phyloP scores from a whole-genome alignment of 2,329 filamentous ascomycete species.

The Fonsecaea multimorphosa region DNA sequence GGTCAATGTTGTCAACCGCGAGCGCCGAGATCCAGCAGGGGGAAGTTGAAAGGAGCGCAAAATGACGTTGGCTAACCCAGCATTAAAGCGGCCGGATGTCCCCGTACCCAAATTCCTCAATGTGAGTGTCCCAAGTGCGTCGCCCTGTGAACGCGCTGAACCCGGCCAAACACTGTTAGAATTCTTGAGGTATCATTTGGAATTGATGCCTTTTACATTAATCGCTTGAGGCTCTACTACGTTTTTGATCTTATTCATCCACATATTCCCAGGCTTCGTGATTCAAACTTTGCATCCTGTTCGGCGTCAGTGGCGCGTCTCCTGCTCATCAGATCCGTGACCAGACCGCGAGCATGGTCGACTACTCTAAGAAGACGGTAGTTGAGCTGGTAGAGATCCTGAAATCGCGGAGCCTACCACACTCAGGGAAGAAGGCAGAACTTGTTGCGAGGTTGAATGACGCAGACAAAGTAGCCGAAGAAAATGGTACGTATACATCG shows the following conservation, averaged over 20 bases:
- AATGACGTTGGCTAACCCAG: neutral
- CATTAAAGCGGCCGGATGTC: neutral
- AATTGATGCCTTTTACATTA: neutral
- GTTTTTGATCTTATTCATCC: neutral
- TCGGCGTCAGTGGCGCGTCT: constrained; percentile 29
- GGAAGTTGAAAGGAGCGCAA: neutral
- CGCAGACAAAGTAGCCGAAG: constrained; percentile 45
- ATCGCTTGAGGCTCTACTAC: neutral
- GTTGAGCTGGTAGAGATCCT: constrained; percentile 57
- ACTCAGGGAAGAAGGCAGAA: constrained; percentile 58
- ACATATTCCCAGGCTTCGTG: neutral
- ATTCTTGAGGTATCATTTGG: neutral
- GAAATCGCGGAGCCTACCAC: constrained; percentile 54
- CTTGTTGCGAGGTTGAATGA: constrained; percentile 55
- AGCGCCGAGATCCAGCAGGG: neutral
- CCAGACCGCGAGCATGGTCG: constrained; percentile 39
- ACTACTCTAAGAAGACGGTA: constrained; percentile 59
- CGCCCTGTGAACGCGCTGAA: neutral
- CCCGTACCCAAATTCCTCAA: neutral
- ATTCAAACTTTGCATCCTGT: neutral
- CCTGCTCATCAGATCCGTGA: neutral
- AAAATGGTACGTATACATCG: constrained; percentile 28
- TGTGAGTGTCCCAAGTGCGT: neutral
- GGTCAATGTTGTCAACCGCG: too few species aligned
- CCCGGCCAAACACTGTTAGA: neutral